Percentiles rank a stretch among this genome's conserved stretches.
phyloP scores from a whole-genome alignment of 768 basidiomycete genomes.

The Tephrocybe rancida region DNA sequence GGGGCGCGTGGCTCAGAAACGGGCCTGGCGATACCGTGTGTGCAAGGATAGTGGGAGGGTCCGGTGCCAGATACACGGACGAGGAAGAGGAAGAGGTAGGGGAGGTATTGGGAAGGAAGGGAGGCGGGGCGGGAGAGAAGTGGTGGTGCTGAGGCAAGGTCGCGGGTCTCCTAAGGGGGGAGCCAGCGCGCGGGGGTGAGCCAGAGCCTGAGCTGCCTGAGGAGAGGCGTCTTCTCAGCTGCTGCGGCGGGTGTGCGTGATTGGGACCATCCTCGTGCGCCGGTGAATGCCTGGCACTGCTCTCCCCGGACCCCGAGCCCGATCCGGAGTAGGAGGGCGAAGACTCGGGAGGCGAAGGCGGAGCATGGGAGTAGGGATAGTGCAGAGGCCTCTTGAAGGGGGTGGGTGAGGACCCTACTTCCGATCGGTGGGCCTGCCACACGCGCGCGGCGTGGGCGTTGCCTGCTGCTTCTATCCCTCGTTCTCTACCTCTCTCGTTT shows the following conservation, averaged over 20 bases:
- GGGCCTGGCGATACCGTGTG: constrained; percentile 37
- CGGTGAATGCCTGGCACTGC: not conserved
- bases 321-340: no score
- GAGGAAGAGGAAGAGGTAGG: no score
- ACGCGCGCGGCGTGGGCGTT: constrained; percentile 8
- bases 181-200: not conserved
- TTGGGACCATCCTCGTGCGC: no score
- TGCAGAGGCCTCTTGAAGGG: not conserved
- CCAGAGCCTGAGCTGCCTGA: no score
- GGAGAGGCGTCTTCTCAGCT: no score
- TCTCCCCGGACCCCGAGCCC: constrained; percentile 4
- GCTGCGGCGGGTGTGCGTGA: no score
- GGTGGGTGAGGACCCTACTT: not conserved
- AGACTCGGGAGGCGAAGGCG: not conserved
- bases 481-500: no score
- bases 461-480: not conserved
- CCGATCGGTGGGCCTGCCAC: constrained; percentile 4
- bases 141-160: not conserved
- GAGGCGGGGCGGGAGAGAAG: not conserved
- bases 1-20: constrained; percentile 62
- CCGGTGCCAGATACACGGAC: constrained; percentile 40
- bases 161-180: constrained; percentile 5
- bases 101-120: not conserved
- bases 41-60: constrained; percentile 59
- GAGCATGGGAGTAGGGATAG: constrained; percentile 3